Evolutionary conservation across 768 basidiomycete genomes (phyloP), one percentile per base, ranked within the genome.

Genomic region (Leucosporidium creatinivorum): DNA sequence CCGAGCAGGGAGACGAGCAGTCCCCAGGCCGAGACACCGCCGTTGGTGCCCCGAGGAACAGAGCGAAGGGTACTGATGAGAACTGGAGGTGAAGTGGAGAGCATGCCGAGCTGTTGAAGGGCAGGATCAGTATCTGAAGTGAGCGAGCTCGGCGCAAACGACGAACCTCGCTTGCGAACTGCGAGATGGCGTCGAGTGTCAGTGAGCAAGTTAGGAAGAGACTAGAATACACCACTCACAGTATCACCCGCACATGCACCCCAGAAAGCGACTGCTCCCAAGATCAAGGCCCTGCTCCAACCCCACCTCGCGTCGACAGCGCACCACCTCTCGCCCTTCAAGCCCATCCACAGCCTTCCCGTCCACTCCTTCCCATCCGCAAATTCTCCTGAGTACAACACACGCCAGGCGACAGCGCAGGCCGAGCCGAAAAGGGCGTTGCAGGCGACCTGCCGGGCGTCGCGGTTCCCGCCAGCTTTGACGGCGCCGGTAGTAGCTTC

Each of bases 21-120:
- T 21, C 93, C 93, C 52, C 84, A 83, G 3, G 83, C 64, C 8
- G 90, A 89, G 66, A 96, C 83, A 0, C 83, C 93, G 4, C 93
- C 93, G 74, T 97, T 96, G 15, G 93, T 96, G 4, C 93, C 93
- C 2, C 87, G 86, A 2, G 92, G 92, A 0, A 92, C 89, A 1
- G 79, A 72, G 70, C 82, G 83, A 62, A 87, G 77, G 6, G 89
- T 92, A 7, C 91, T 93, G 73, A 96, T 84, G 44, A 94, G 84
- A 57, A 86, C 30, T 76, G 44, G 93, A 4, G 82, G 82, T 19
- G 83, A 80, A 48, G 76, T 77, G 30, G 91, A 88, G 52, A 96
- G 81, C 70, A 96, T 92, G 44, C 93, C 93, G 28, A 96, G 83
- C 78, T 73, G 62, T 9, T 18, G 9, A 23, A 7, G 63, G 17